Evolutionary conservation across 2,329 filamentous ascomycete genomes (phyloP), one percentile per base, ranked within the genome.

Genomic region (Cladosporium colombiae): DNA sequence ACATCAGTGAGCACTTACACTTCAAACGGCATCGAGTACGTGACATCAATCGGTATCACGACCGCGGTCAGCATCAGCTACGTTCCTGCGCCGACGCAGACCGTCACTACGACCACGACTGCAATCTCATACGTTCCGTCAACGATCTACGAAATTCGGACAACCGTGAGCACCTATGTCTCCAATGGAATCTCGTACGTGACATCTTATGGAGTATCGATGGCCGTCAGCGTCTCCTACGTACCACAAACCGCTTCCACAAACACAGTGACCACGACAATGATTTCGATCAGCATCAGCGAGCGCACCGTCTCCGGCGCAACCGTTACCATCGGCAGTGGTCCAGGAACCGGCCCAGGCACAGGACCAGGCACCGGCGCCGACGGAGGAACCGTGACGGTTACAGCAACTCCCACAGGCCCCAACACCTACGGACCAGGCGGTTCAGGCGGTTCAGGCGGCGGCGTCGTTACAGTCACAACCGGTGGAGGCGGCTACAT

Each of bases 121-220:
- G 67, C 68, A 3, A 59, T 70, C 21, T 68, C 67, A 3, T 64
- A 66, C 49, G 57, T 65, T 21, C 64, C 64, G 1, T 61, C 64
- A 5, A 65, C 64, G 8, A 65, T 65, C 21, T 61, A 61, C 46
- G 56, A 55, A 16, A 56, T 56, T 14, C 16, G 56, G 5, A 60
- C 49, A 6, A 33, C 37, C 14, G 64, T 60, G 21, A 59, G 50
- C 50, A 65, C 64, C 1, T 67, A 68, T 35, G 65, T 74, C 37
- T 71, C 70, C 23, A 69, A 73, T 35, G 73, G 73, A 49, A 68
- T 70, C n/a, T 74, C 74, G 1, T 66, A 67, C 31, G 27, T 68
- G 4, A 68, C 67, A 3, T 72, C 72, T 55, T 74, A 74, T 65
- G 73, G 70, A 27, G 68, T 75, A 46, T 69, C 68, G 31, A 75